Conservation (phyloP, 2,329 filamentous ascomycete genomes). For the Ophiostoma angusticollis region DNA sequence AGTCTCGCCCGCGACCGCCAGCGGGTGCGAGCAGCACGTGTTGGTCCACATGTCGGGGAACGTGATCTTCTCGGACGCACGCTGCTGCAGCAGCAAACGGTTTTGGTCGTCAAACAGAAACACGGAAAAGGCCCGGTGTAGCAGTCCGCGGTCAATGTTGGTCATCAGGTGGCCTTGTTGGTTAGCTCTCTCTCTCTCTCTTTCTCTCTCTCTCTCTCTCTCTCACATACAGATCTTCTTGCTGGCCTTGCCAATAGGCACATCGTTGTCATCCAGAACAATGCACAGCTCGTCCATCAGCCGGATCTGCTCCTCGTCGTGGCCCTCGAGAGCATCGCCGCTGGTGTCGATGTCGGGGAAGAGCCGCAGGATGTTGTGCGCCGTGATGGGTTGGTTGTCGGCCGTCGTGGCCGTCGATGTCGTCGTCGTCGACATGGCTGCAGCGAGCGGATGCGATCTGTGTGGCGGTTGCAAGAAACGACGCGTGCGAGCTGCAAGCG, state of each 20-base stretch:
- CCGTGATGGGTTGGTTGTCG: slow-evolving; percentile 56
- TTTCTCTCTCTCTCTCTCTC: not conserved
- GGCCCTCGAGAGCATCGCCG: slow-evolving; percentile 68
- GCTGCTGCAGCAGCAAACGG: slow-evolving; percentile 86
- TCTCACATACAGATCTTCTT: slow-evolving; percentile 83
- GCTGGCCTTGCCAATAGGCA: slow-evolving; percentile 88
- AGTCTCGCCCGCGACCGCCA: slow-evolving; percentile 84
- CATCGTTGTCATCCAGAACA: slow-evolving; percentile 82
- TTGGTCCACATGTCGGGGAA: slow-evolving; percentile 99
- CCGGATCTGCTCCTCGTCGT: slow-evolving; percentile 94
- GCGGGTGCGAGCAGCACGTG: slow-evolving; percentile 95
- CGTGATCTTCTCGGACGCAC: slow-evolving; percentile 92
- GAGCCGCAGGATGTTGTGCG: slow-evolving; percentile 71
- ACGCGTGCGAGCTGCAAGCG: too few relatives aligned
- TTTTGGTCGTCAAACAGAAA: slow-evolving; percentile 96
- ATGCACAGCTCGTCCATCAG: slow-evolving; percentile 99
- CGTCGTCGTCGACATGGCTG: slow-evolving; percentile 12
- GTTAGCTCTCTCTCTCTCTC: not conserved
- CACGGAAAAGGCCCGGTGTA: slow-evolving; percentile 94
- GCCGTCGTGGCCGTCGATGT: slow-evolving; percentile 29
- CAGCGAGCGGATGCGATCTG: not conserved
- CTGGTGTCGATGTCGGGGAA: slow-evolving; percentile 73
- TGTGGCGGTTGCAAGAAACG: not conserved
- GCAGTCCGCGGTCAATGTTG: slow-evolving; percentile 90
- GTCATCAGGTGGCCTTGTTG: slow-evolving; percentile 87